Evolutionary conservation across 345 rosid species (phyloP).

Genomic region (Pugionium cornutum): DNA sequence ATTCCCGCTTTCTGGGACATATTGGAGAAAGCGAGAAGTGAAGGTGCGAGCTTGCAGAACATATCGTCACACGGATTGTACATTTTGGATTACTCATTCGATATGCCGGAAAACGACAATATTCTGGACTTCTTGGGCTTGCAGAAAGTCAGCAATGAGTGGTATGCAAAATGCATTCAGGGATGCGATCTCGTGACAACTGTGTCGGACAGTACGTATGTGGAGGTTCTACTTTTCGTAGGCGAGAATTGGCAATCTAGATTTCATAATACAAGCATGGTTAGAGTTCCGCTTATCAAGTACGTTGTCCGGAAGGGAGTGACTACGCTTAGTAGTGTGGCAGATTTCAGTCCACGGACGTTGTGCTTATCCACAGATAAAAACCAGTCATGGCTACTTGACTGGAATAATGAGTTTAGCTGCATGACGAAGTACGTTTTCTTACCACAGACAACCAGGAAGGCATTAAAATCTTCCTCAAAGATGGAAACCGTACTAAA

Average conservation of each 20-base stretch:
- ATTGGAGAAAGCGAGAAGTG: slow-evolving; percentile 50
- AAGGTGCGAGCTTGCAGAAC: slow-evolving; percentile 52
- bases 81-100: slow-evolving; percentile 54
- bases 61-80: slow-evolving; percentile 63
- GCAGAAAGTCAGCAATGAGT: slow-evolving; percentile 41
- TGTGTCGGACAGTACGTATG: slow-evolving; percentile 53
- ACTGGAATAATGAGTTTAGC: slow-evolving; percentile 56
- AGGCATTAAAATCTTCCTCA: slow-evolving; percentile 37
- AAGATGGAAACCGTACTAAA: slow-evolving; percentile 29
- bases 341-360: slow-evolving; percentile 1
- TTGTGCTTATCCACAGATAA: slow-evolving; percentile 33
- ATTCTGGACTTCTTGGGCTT: slow-evolving; percentile 59
- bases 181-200: slow-evolving; percentile 53
- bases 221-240: slow-evolving; percentile 52
- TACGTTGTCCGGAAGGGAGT: slow-evolving; percentile 45
- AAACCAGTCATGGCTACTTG: slow-evolving; percentile 51
- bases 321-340: slow-evolving; percentile 43
- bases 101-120: slow-evolving; percentile 36
- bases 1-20: slow-evolving; percentile 60
- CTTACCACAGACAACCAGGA: slow-evolving; percentile 46
- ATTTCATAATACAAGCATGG: slow-evolving; percentile 41
- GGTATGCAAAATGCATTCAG: slow-evolving; percentile 66
- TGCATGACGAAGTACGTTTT: slow-evolving; percentile 43
- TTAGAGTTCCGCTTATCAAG: slow-evolving; percentile 52
- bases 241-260: slow-evolving; percentile 54